Base-by-base conservation (phyloP, 1,139 yeast species). In the Cylindricascospora bacillispora region DNA sequence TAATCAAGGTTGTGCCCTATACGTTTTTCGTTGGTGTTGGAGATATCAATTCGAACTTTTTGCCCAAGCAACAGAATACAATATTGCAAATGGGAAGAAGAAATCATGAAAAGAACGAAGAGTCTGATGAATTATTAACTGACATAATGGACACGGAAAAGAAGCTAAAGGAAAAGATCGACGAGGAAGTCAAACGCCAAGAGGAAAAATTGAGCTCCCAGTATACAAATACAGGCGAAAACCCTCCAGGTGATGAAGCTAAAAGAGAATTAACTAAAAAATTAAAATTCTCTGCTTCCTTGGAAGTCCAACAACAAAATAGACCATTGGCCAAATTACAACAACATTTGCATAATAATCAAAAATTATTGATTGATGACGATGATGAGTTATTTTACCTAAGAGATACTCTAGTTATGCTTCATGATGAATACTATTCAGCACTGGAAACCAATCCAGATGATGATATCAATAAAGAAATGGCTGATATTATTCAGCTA, bases 21-120 rank as follows among this genome's bases (percentile, higher is more conserved):
- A 93, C 83, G 50, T 92, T 89, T 47, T 92, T 92, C 47, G 93
- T 85, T 25, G 97, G 97, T 7, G 83, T 89, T 37, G 99, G 99
- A 20, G 99, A 92, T 61, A 92, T 92, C 47, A 92, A 92, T 51
- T 82, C 95, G 14, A 78, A 86, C 43, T 85, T 83, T 50, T 60
- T 89, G 35, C 97, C 98, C 0, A 76, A 80, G 44, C 83, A 79
- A 43, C 56, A 50, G 30, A 71, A 66, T 36, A 79, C 85, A 2
- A 55, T 78, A 37, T 54, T 76, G n/a, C 86, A 85, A 1, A 78
- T 86, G 6, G 68, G 74, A 0, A 72, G 74, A 43, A 66, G 72
- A 42, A 60, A 76, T 1, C 63, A 73, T 28, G 76, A 70, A 22
- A 41, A 49, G 34, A 35, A 50, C 28, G 52, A 54, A 31, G 55